Conservation (phyloP, 306 rosid species). For the Adenanthera pavonina region DNA sequence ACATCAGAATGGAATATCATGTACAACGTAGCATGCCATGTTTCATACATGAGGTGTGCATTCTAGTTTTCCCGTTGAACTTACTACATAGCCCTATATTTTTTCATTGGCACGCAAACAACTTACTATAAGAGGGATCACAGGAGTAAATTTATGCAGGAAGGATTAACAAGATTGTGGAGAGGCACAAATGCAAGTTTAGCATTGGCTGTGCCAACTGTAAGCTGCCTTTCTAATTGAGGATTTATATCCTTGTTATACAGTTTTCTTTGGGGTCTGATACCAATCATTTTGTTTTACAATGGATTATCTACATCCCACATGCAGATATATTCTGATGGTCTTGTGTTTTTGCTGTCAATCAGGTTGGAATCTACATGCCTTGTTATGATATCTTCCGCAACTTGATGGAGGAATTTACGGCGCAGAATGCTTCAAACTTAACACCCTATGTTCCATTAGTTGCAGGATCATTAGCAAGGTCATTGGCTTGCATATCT, state of each 20-base stretch:
- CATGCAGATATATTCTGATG: slow-evolving; percentile 40
- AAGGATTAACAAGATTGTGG: slow-evolving; percentile 86
- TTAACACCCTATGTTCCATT: slow-evolving; percentile 87
- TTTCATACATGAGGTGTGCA: slow-evolving; percentile 3
- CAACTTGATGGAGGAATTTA: slow-evolving; percentile 72
- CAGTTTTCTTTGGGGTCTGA: slow-evolving; percentile 13
- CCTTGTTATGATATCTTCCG: slow-evolving; percentile 94
- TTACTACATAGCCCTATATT: neutral
- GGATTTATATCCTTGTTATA: slow-evolving; percentile 27
- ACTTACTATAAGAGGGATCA: slow-evolving; percentile 44
- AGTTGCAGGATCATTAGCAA: slow-evolving; percentile 90
- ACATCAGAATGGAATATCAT: neutral
- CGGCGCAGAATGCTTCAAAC: slow-evolving; percentile 64
- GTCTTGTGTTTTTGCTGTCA: slow-evolving; percentile 28
- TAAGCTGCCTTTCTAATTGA: slow-evolving; percentile 50
- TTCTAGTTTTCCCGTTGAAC: slow-evolving; percentile 5
- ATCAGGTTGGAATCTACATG: slow-evolving; percentile 96
- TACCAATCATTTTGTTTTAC: slow-evolving; percentile 10
- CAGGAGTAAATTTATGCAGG: slow-evolving; percentile 76
- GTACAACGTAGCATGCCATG: slow-evolving; percentile 13
- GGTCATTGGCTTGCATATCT: slow-evolving; percentile 89
- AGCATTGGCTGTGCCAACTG: slow-evolving; percentile 94
- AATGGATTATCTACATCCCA: slow-evolving; percentile 22
- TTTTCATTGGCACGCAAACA: slow-evolving; percentile 26
- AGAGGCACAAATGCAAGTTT: slow-evolving; percentile 95